Conservation (phyloP, 176 grass and related monocot genomes). For the Eremochloa ophiuroides region DNA sequence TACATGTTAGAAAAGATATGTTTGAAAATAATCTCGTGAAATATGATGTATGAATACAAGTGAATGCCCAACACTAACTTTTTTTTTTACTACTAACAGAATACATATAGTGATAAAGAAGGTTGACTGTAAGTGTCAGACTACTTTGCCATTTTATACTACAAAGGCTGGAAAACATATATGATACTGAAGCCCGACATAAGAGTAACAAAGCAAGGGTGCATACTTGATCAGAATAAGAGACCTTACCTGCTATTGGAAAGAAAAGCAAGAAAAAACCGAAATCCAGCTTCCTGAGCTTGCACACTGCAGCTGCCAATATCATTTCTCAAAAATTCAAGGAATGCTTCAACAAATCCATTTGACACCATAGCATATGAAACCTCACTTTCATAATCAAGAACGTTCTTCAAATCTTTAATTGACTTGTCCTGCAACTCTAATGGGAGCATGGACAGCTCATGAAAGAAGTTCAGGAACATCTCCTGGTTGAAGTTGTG, state of each 20-base stretch:
- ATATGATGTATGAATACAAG: neutral
- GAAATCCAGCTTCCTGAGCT: constrained; percentile 51
- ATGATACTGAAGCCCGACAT: neutral
- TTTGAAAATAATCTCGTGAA: constrained; percentile 1
- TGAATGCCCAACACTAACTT: neutral
- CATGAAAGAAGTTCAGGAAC: constrained; percentile 68
- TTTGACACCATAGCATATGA: constrained; percentile 53
- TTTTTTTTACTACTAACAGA: neutral
- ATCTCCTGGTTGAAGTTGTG: constrained; percentile 69
- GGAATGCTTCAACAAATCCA: constrained; percentile 88
- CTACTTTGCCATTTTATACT: constrained; percentile 7
- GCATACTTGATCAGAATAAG: neutral
- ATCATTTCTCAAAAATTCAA: constrained; percentile 58
- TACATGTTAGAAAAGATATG: constrained; percentile 23
- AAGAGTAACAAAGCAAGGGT: constrained; percentile 3
- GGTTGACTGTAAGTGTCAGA: neutral
- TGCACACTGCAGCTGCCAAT: constrained; percentile 32
- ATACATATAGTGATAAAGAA: neutral
- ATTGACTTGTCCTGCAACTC: constrained; percentile 62
- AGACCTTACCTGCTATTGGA: constrained; percentile 55
- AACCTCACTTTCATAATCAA: constrained; percentile 60
- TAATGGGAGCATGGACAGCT: constrained; percentile 59
- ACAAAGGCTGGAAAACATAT: neutral
- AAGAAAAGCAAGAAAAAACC: constrained; percentile 69
- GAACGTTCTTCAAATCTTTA: constrained; percentile 63